phyloP scores from a whole-genome alignment of 106 monocot genomes.

The Amphibolis antarctica region DNA sequence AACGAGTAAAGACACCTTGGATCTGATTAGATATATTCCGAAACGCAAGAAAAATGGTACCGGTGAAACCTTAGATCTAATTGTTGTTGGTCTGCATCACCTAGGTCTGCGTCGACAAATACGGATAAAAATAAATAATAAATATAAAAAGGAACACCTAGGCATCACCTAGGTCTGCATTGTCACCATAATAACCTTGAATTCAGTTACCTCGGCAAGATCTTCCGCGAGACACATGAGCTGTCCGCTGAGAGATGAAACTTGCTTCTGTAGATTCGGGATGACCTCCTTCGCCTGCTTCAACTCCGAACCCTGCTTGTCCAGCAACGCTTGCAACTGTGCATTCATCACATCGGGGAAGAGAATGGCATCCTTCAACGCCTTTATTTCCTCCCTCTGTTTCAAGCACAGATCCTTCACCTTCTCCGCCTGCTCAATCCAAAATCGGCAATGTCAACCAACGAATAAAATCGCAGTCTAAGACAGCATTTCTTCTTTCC shows the following conservation, averaged over 20 bases:
- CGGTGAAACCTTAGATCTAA: too few species aligned
- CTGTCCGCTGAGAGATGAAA: slow-evolving; percentile 71
- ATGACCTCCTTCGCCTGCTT: slow-evolving; percentile 71
- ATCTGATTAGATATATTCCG: too few species aligned
- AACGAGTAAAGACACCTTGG: too few species aligned
- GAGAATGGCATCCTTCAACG: slow-evolving; percentile 76
- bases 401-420: slow-evolving; percentile 77
- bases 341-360: slow-evolving; percentile 73
- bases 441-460: not conserved
- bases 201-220: slow-evolving; percentile 66
- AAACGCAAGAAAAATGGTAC: too few species aligned
- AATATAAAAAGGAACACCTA: too few species aligned
- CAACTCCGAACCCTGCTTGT: slow-evolving; percentile 54
- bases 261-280: slow-evolving; percentile 64
- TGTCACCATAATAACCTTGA: too few species aligned
- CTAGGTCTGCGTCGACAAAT: too few species aligned
- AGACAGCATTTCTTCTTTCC: not conserved
- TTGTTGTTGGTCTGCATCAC: too few species aligned
- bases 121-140: too few species aligned
- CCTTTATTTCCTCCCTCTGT: slow-evolving; percentile 85
- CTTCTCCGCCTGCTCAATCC: slow-evolving; percentile 48
- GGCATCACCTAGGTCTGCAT: too few species aligned
- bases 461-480: not conserved
- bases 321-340: slow-evolving; percentile 40
- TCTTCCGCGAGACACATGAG: slow-evolving; percentile 57